These are phyloP conservation scores for Mucuna pruriens DNA, from an alignment of 306 rosid species.

Conservation along the genomic window DNA sequence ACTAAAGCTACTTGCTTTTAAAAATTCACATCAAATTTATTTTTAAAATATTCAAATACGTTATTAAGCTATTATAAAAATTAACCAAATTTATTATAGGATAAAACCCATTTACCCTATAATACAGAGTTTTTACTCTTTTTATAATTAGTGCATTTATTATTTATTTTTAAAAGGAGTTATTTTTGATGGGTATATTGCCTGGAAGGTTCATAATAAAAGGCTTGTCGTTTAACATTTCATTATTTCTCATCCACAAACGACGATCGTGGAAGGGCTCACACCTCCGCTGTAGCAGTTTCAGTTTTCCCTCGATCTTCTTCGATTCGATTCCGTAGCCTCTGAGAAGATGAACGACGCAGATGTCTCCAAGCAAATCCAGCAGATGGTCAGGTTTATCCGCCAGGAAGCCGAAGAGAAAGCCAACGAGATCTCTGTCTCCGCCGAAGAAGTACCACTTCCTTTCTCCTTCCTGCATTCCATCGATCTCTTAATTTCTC, in stretches of 20 bases:
- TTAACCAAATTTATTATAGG: too few species aligned
- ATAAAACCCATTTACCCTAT: too few species aligned
- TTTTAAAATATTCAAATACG: too few species aligned
- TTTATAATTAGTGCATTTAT: too few species aligned
- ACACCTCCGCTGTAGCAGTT: constrained; percentile 11
- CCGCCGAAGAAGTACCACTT: constrained; percentile 84
- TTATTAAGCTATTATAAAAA: too few species aligned
- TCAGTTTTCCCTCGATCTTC: constrained; percentile 44
- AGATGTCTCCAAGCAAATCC: constrained; percentile 99
- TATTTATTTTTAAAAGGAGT: neutral
- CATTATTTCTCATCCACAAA: constrained; percentile 42
- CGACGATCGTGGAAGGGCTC: constrained; percentile 34
- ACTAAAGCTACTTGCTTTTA: too few species aligned
- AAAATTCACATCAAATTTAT: too few species aligned
- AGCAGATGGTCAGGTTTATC: constrained; percentile 98
- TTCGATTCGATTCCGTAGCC: constrained; percentile 43
- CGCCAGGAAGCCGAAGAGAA: constrained; percentile 99
- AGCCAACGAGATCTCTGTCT: constrained; percentile 99
- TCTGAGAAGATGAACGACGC: constrained; percentile 79
- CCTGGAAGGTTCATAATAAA: neutral
- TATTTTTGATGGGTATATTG: neutral
- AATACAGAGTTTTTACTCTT: too few species aligned
- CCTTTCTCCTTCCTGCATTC: neutral
- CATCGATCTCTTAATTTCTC: neutral
- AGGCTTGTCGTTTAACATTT: constrained; percentile 1